phyloP scores from a whole-genome alignment of 164 flowering plant species.

The Nelumbo lutea region DNA sequence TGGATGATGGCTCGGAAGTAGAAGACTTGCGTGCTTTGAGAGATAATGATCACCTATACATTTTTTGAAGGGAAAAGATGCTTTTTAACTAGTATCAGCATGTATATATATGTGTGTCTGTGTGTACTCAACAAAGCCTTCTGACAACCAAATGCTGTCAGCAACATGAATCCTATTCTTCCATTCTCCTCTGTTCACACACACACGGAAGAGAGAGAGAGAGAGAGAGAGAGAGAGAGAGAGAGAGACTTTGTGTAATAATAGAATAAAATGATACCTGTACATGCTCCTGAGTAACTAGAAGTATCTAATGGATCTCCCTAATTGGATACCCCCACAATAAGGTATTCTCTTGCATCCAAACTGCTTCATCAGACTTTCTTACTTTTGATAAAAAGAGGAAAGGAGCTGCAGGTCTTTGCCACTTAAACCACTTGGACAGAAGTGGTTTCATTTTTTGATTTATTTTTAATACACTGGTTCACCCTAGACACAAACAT shows the following conservation, averaged over 20 bases:
- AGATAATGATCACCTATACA: constrained; percentile 74
- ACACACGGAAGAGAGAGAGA: too few relatives aligned
- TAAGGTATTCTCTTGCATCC: too few relatives aligned
- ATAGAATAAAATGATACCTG: not conserved
- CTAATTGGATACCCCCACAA: too few relatives aligned
- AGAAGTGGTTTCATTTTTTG: too few relatives aligned
- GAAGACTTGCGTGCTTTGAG: constrained; percentile 67
- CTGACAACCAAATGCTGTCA: too few relatives aligned
- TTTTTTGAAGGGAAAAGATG: constrained; percentile 27
- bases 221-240: not conserved
- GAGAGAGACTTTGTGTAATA: not conserved
- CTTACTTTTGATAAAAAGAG: not conserved
- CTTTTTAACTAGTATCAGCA: not conserved
- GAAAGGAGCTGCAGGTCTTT: constrained; percentile 66
- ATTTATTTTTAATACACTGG: too few relatives aligned
- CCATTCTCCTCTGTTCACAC: too few relatives aligned
- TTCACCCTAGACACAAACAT: too few relatives aligned
- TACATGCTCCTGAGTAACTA: not conserved
- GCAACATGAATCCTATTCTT: too few relatives aligned
- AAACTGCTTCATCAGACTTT: too few relatives aligned
- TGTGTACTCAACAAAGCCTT: not conserved
- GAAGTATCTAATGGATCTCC: not conserved
- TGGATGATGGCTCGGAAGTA: constrained; percentile 71
- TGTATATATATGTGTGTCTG: not conserved
- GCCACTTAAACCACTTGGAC: constrained; percentile 6